Conservation (phyloP, 805 yeast genomes). For the Clavispora vitiphila region DNA sequence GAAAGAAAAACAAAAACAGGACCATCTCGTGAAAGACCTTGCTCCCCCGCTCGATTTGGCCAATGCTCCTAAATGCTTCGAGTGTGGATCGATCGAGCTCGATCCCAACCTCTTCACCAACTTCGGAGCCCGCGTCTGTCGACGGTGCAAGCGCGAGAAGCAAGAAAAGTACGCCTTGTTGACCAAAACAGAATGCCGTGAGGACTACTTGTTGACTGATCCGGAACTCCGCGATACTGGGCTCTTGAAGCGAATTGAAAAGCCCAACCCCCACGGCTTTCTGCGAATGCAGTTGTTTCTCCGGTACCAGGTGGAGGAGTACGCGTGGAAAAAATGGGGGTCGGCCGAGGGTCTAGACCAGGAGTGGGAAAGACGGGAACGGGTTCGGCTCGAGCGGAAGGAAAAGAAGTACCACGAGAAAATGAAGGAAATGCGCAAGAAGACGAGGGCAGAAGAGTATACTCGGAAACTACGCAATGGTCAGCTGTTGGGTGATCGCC, state of each 20-base stretch:
- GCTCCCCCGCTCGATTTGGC: slow-evolving; percentile 72
- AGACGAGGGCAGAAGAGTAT: slow-evolving; percentile 86
- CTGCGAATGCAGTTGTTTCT: slow-evolving; percentile 90
- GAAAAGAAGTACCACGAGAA: slow-evolving; percentile 77
- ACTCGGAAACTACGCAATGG: slow-evolving; percentile 66
- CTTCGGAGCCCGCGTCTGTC: slow-evolving; percentile 74
- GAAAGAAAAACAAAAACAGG: slow-evolving; percentile 40
- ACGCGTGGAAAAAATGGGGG: slow-evolving; percentile 93
- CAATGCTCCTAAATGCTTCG: slow-evolving; percentile 75
- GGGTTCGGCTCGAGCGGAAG: slow-evolving; percentile 60
- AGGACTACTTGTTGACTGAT: slow-evolving; percentile 89
- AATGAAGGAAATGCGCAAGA: slow-evolving; percentile 80
- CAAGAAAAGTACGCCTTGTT: slow-evolving; percentile 89
- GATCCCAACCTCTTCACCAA: slow-evolving; percentile 65
- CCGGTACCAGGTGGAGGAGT: slow-evolving; percentile 89
- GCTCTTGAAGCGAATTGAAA: slow-evolving; percentile 72
- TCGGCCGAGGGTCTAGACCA: slow-evolving; percentile 80
- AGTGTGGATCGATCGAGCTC: slow-evolving; percentile 76
- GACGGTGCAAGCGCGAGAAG: slow-evolving; percentile 59
- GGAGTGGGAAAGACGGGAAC: slow-evolving; percentile 89
- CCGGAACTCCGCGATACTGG: slow-evolving; percentile 76
- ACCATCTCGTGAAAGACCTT: slow-evolving; percentile 41
- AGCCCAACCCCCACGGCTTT: slow-evolving; percentile 92
- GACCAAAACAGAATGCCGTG: slow-evolving; percentile 92
- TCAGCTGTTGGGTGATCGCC: slow-evolving; percentile 50